These are phyloP conservation scores for Bromus sterilis DNA, from an alignment of 176 grass and related monocot genomes.

Conservation along the genomic window DNA sequence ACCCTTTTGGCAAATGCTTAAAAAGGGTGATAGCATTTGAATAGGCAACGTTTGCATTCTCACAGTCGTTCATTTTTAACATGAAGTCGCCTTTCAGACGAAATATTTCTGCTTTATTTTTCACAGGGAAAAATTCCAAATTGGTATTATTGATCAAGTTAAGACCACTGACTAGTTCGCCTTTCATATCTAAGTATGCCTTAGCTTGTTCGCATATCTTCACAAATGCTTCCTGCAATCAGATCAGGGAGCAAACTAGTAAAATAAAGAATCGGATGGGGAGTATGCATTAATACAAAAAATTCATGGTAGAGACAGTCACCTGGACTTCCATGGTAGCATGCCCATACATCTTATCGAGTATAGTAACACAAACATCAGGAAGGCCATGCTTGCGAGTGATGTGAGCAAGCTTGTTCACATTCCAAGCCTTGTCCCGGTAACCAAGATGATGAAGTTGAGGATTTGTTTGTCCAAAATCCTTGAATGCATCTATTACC, in stretches of 20 bases:
- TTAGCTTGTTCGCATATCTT: conserved; percentile 99
- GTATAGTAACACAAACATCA: conserved; percentile 96
- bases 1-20: conserved; percentile 97
- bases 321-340: conserved; percentile 99
- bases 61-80: conserved; percentile 78
- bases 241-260: conserved; percentile 10
- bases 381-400: conserved; percentile 92
- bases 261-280: background rate
- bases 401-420: conserved; percentile 97
- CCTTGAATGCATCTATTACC: conserved; percentile 97
- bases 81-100: conserved; percentile 89
- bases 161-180: conserved; percentile 83
- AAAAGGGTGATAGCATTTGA: conserved; percentile 83
- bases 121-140: conserved; percentile 93
- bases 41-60: conserved; percentile 72
- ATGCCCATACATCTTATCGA: conserved; percentile 99
- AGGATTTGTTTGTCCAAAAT: conserved; percentile 80
- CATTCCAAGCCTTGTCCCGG: conserved; percentile 98
- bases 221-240: conserved; percentile 95
- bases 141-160: conserved; percentile 95
- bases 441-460: conserved; percentile 99
- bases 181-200: conserved; percentile 97
- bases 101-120: conserved; percentile 98
- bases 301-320: conserved; percentile 6
- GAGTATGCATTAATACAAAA: background rate